phyloP scores from a whole-genome alignment of 148 eudicot genomes.

The Euryodendron excelsum region DNA sequence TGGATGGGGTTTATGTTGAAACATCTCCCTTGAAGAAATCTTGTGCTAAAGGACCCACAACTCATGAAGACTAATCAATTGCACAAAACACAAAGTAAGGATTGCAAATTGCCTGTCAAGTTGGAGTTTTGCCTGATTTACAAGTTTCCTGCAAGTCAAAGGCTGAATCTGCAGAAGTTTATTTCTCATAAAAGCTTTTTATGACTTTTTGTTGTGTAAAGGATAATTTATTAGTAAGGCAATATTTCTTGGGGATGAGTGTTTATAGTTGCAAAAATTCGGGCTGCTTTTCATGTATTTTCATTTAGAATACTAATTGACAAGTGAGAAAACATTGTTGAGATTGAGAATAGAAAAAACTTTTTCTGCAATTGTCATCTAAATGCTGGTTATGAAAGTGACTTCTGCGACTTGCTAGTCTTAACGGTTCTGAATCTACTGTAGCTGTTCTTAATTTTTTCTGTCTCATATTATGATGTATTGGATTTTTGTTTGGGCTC shows the following conservation, averaged over 20 bases:
- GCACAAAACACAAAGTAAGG: neutral
- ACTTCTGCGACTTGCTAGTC: neutral
- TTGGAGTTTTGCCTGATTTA: neutral
- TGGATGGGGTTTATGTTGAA: neutral
- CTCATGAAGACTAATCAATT: neutral
- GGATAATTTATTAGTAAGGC: neutral
- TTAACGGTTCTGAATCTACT: neutral
- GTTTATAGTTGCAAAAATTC: neutral
- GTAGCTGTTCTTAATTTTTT: neutral
- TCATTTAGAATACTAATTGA: neutral
- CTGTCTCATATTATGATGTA: neutral
- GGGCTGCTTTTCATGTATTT: neutral
- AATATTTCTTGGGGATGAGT: neutral
- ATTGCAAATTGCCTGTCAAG: too few species aligned
- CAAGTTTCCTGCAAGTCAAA: neutral
- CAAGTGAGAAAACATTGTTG: neutral
- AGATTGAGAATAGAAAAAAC: neutral
- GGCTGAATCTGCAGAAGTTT: neutral
- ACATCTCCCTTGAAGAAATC: neutral
- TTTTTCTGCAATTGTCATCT: neutral
- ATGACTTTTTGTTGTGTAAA: neutral
- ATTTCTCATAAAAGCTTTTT: neutral
- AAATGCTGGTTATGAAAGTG: neutral
- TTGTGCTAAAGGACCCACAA: neutral
- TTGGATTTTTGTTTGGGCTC: neutral